These are phyloP conservation scores for Oryza nivara DNA, from an alignment of 176 grass and related monocot genomes.

Conservation along the genomic window DNA sequence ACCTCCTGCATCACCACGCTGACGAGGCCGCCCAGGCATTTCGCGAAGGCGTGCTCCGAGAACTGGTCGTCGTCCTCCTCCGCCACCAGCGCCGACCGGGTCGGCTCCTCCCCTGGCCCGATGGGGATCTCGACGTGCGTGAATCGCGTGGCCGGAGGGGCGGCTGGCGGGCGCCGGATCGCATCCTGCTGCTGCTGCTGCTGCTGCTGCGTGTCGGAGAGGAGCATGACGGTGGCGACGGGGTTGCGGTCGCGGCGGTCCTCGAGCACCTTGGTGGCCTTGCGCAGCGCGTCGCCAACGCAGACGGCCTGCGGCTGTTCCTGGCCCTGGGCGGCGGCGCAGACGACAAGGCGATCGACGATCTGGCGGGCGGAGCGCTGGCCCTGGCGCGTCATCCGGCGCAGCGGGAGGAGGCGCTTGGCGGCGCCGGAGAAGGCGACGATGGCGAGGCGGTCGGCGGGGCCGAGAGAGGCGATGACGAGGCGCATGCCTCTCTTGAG, in stretches of 20 bases:
- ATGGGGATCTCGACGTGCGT: conserved; percentile 90
- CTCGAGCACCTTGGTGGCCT: conserved; percentile 93
- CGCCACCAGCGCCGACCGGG: conserved; percentile 31
- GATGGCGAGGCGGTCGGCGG: conserved; percentile 74
- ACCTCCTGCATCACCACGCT: conserved; percentile 95
- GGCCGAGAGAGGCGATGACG: conserved; percentile 70
- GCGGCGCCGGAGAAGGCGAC: conserved; percentile 87
- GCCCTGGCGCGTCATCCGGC: conserved; percentile 78
- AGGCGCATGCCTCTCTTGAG: conserved; percentile 86
- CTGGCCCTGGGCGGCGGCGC: conserved; percentile 46
- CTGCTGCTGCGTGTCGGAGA: conserved; percentile 67
- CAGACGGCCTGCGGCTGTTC: conserved; percentile 38
- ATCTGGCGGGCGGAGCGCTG: conserved; percentile 81
- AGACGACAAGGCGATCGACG: conserved; percentile 78
- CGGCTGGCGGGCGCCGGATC: conserved; percentile 33
- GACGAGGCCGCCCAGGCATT: conserved; percentile 84
- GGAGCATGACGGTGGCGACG: conserved; percentile 90
- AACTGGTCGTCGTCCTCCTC: conserved; percentile 15
- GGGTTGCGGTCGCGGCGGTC: conserved; percentile 87
- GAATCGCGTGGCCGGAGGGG: conserved; percentile 59
- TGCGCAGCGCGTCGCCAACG: conserved; percentile 76
- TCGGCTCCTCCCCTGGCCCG: conserved; percentile 7
- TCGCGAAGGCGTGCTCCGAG: conserved; percentile 70
- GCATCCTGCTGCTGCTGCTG: conserved; percentile 22
- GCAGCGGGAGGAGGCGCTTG: conserved; percentile 82